phyloP scores from a whole-genome alignment of 2,329 filamentous ascomycete species.

The Phoma sp. region DNA sequence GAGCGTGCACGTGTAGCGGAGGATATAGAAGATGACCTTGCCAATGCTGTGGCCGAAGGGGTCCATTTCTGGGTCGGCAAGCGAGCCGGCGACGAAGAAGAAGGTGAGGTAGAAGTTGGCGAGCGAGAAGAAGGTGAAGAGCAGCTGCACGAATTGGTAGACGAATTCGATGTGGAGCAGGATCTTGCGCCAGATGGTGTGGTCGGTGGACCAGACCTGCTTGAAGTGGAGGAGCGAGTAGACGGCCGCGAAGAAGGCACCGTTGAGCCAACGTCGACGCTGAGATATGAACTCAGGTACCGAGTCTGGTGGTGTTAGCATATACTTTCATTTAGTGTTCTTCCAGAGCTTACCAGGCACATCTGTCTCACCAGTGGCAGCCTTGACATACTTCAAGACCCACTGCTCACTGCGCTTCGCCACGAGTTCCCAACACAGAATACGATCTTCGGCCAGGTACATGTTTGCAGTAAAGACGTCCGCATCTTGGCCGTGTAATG shows the following conservation, averaged over 20 bases:
- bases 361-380: slow-evolving; percentile 95
- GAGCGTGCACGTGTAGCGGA: slow-evolving; percentile 84
- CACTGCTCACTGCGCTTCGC: slow-evolving; percentile 93
- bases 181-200: slow-evolving; percentile 86
- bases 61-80: slow-evolving; percentile 79
- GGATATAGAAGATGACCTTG: slow-evolving; percentile 80
- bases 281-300: slow-evolving; percentile 98
- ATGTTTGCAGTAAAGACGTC: slow-evolving; percentile 98
- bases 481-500: slow-evolving; percentile 91
- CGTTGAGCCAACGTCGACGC: slow-evolving; percentile 94
- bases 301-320: slow-evolving; percentile 63
- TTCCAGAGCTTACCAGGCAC: slow-evolving; percentile 76
- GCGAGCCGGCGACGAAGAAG: slow-evolving; percentile 93
- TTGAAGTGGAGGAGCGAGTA: slow-evolving; percentile 95
- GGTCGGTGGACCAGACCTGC: slow-evolving; percentile 92
- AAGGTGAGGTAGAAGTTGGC: slow-evolving; percentile 99
- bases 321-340: neutral
- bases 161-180: slow-evolving; percentile 93
- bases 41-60: slow-evolving; percentile 91
- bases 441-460: slow-evolving; percentile 90
- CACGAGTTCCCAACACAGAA: slow-evolving; percentile 92
- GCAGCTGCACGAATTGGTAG: slow-evolving; percentile 89
- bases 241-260: slow-evolving; percentile 97
- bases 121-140: slow-evolving; percentile 97
- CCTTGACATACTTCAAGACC: slow-evolving; percentile 98